A percentile compares a stretch with the other conserved stretches of the same genome.
These are phyloP conservation scores for Amphirosellinia nigrospora DNA, from an alignment of 495 filamentous ascomycete species.

Conservation along the genomic window DNA sequence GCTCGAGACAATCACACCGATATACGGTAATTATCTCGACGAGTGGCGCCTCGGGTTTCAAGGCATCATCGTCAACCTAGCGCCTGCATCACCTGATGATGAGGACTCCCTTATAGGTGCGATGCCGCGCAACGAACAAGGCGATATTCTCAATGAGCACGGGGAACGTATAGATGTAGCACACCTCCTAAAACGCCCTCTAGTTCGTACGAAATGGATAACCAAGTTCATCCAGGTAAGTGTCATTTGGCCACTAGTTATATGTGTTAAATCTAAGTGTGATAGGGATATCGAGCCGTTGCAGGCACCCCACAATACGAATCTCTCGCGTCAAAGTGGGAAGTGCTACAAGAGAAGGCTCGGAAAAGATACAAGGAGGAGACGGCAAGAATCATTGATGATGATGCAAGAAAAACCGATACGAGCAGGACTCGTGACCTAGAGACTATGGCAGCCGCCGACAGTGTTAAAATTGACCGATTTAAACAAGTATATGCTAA, in stretches of 20 bases:
- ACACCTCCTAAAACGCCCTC: conserved; percentile 85
- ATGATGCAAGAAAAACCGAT: conserved; percentile 85
- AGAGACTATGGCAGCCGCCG: conserved; percentile 70
- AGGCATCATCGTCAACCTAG: conserved; percentile 92
- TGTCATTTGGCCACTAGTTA: neutral
- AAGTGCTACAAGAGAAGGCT: conserved; percentile 76
- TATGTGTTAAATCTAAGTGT: conserved; percentile 22
- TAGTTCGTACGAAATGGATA: conserved; percentile 88
- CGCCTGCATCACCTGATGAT: conserved; percentile 64
- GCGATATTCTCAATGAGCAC: conserved; percentile 75
- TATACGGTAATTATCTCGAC: conserved; percentile 87
- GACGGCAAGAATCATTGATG: conserved; percentile 84
- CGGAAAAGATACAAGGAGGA: conserved; percentile 84
- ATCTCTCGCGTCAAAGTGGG: conserved; percentile 42
- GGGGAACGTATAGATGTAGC: conserved; percentile 95
- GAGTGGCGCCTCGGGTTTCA: conserved; percentile 95
- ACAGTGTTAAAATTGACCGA: conserved; percentile 72
- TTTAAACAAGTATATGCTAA: conserved; percentile 80
- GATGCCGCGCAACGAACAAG: conserved; percentile 76
- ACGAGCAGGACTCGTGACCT: conserved; percentile 78
- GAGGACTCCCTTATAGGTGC: conserved; percentile 68
- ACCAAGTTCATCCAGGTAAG: conserved; percentile 79
- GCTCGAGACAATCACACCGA: conserved; percentile 74
- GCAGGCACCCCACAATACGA: conserved; percentile 34
- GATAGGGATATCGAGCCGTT: conserved; percentile 37